Evolutionary conservation across 768 basidiomycete species (phyloP).

Genomic region (Russula abietina): DNA sequence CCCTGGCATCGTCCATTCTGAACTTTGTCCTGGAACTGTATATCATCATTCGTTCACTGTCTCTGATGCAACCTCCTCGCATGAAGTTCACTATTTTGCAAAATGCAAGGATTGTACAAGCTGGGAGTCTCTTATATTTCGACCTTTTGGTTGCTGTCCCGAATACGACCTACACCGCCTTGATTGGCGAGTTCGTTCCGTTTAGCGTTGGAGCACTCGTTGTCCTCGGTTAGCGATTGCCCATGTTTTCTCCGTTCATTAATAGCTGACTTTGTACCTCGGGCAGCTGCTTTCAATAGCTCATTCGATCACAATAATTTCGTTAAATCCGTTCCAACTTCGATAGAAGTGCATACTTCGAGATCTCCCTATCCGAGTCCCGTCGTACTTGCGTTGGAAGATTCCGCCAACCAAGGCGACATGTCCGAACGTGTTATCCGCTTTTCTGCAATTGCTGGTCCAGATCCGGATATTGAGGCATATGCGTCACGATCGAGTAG

Average conservation of each 20-base stretch:
- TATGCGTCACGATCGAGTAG: background rate
- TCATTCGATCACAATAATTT: background rate
- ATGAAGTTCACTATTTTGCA: slow-evolving; percentile 24
- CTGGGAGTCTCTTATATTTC: slow-evolving; percentile 38
- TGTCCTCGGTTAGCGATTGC: slow-evolving; percentile 36
- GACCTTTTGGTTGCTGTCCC: slow-evolving; percentile 41
- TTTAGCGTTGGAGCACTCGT: slow-evolving; percentile 38
- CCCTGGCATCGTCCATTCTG: slow-evolving; percentile 34
- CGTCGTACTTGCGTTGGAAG: background rate
- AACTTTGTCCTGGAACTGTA: slow-evolving; percentile 38
- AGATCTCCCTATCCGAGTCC: background rate
- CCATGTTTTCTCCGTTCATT: background rate
- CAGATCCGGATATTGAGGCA: slow-evolving; percentile 6
- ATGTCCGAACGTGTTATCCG: background rate
- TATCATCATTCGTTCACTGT: slow-evolving; percentile 32
- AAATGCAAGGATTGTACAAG: slow-evolving; percentile 33
- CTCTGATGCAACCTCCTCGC: slow-evolving; percentile 29
- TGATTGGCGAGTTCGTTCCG: slow-evolving; percentile 39
- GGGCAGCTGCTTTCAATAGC: slow-evolving; percentile 25
- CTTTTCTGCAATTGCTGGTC: background rate
- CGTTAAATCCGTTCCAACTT: background rate
- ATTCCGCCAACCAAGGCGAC: background rate
- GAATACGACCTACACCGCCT: slow-evolving; percentile 31
- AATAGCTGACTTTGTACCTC: slow-evolving; percentile 3
- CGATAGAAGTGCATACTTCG: background rate